Evolutionary conservation across 106 monocot genomes (phyloP).

Genomic region (Dendrobium chrysotoxum): DNA sequence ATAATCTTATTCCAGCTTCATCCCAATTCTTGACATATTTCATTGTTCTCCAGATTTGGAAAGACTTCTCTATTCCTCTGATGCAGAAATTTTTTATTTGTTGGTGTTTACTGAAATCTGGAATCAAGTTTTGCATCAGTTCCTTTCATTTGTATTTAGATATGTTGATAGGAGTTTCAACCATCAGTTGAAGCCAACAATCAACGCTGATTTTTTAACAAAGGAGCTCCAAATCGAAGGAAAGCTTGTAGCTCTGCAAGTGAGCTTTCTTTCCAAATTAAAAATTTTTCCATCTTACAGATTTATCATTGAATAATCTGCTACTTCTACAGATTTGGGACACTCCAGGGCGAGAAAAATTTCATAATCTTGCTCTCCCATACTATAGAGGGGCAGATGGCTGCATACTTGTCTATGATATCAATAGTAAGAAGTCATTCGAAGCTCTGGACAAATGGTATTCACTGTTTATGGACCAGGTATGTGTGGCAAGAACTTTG

Average conservation of each 20-base stretch:
- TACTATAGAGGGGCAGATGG: constrained; percentile 90
- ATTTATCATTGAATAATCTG: background rate
- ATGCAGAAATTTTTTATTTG: no score
- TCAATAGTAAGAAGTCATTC: constrained; percentile 69
- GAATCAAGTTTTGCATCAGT: background rate
- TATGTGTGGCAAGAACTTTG: constrained; percentile 1
- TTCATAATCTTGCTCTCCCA: constrained; percentile 65
- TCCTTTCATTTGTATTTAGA: constrained; percentile 29
- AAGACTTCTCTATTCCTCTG: no score
- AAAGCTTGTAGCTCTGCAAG: constrained; percentile 69
- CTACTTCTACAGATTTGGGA: constrained; percentile 74
- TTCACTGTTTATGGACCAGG: constrained; percentile 83
- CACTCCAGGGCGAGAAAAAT: constrained; percentile 90
- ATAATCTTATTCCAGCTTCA: no score
- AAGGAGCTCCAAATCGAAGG: constrained; percentile 73
- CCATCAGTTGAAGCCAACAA: constrained; percentile 77
- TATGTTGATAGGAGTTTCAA: constrained; percentile 86
- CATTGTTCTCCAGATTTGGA: no score
- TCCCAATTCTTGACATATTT: no score
- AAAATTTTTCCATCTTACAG: background rate
- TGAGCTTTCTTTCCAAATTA: constrained; percentile 9
- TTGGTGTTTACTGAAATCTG: background rate
- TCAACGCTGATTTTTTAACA: constrained; percentile 76
- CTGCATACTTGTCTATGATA: constrained; percentile 89
- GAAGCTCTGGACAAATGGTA: constrained; percentile 76